phyloP scores from a whole-genome alignment of 345 rosid species.

The Microthlaspi erraticum region DNA sequence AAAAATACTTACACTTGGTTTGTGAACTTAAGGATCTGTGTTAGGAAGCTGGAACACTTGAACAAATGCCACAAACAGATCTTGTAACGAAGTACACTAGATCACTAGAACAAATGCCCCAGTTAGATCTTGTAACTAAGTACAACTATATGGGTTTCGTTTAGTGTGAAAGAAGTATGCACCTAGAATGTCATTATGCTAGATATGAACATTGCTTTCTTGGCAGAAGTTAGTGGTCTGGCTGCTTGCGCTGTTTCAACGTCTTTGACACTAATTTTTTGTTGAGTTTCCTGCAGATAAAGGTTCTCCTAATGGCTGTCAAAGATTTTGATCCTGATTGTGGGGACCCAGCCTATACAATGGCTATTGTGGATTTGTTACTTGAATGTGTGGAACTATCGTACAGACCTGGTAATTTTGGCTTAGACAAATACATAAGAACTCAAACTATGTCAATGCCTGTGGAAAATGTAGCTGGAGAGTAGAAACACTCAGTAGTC shows the following conservation, averaged over 20 bases:
- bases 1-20: constrained; percentile 6
- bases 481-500: constrained; percentile 12
- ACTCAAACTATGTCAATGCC: constrained; percentile 20
- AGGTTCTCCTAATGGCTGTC: constrained; percentile 81
- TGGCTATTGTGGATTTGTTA: constrained; percentile 95
- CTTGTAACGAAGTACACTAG: constrained; percentile 18
- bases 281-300: constrained; percentile 64
- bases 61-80: constrained; percentile 7
- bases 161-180: constrained; percentile 6
- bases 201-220: neutral
- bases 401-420: constrained; percentile 77
- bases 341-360: constrained; percentile 88
- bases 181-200: constrained; percentile 9
- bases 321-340: constrained; percentile 86
- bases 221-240: constrained; percentile 21
- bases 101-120: constrained; percentile 20
- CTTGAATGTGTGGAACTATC: constrained; percentile 98
- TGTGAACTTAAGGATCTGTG: constrained; percentile 13
- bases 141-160: constrained; percentile 12
- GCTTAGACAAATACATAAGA: constrained; percentile 11
- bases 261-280: constrained; percentile 8
- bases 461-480: constrained; percentile 19
- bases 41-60: constrained; percentile 4
- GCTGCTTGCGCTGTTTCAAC: constrained; percentile 18
- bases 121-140: constrained; percentile 15